Evolutionary conservation across 768 basidiomycete genomes (phyloP).

Genomic region (Lactarius vividus): DNA sequence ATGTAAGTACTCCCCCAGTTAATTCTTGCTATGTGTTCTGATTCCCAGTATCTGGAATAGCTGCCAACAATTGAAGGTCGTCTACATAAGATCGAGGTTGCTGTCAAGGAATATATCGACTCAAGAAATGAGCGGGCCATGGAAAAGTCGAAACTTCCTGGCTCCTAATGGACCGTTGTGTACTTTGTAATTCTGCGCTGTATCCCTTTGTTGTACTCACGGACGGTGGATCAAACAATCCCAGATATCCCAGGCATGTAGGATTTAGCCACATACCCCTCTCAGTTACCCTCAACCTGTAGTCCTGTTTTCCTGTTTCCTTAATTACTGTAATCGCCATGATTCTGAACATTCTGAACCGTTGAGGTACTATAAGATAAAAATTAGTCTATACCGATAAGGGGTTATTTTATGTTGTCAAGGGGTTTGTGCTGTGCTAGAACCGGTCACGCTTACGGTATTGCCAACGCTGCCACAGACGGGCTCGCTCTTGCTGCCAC

Average conservation of each 20-base stretch:
- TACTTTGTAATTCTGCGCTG: constrained; percentile 13
- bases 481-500: background rate
- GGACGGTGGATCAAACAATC: constrained; percentile 3
- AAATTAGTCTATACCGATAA: background rate
- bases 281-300: constrained; percentile 10
- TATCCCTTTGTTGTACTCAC: constrained; percentile 23
- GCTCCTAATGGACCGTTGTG: background rate
- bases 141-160: constrained; percentile 23
- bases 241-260: constrained; percentile 14
- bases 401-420: background rate
- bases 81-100: constrained; percentile 23
- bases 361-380: background rate
- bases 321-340: background rate
- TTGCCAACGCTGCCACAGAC: background rate
- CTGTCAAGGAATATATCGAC: constrained; percentile 21
- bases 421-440: background rate
- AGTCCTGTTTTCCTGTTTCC: background rate
- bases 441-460: background rate
- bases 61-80: constrained; percentile 25
- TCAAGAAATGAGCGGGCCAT: constrained; percentile 25
- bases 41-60: constrained; percentile 7
- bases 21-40: background rate
- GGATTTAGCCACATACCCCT: constrained; percentile 22
- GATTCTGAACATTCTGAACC: no score
- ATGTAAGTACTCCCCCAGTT: constrained; percentile 9